These are phyloP conservation scores for Sclerotinia glacialis DNA, from an alignment of 2,329 filamentous ascomycete species.

Conservation along the genomic window DNA sequence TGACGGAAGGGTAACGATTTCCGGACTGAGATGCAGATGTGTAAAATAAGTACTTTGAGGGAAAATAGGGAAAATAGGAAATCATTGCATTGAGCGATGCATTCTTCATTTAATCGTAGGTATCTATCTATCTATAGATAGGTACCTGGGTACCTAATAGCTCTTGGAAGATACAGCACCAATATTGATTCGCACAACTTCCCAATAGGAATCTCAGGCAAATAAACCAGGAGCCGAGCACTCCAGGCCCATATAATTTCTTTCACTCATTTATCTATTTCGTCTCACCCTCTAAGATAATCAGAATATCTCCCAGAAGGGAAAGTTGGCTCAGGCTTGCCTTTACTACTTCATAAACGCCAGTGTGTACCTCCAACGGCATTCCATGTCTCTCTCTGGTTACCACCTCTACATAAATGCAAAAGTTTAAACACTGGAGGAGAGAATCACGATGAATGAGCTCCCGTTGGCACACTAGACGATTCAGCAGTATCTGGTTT, in stretches of 20 bases:
- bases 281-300: neutral
- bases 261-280: neutral
- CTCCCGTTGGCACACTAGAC: conserved; percentile 38
- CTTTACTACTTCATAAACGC: conserved; percentile 47
- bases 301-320: neutral
- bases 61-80: no score
- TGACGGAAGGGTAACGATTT: no score
- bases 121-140: no score
- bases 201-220: neutral
- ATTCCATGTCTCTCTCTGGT: conserved; percentile 34
- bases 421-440: conserved; percentile 33
- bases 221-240: neutral
- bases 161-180: no score
- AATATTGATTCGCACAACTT: no score
- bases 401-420: conserved; percentile 50
- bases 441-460: conserved; percentile 27
- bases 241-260: neutral
- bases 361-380: conserved; percentile 30
- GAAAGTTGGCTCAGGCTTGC: conserved; percentile 59
- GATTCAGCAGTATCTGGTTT: conserved; percentile 73
- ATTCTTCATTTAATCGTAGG: no score
- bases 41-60: no score
- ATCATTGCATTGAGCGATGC: no score
- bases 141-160: neutral
- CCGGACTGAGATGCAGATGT: no score